Base-by-base conservation (phyloP, 768 basidiomycete genomes). In the Trametes gibbosa region DNA sequence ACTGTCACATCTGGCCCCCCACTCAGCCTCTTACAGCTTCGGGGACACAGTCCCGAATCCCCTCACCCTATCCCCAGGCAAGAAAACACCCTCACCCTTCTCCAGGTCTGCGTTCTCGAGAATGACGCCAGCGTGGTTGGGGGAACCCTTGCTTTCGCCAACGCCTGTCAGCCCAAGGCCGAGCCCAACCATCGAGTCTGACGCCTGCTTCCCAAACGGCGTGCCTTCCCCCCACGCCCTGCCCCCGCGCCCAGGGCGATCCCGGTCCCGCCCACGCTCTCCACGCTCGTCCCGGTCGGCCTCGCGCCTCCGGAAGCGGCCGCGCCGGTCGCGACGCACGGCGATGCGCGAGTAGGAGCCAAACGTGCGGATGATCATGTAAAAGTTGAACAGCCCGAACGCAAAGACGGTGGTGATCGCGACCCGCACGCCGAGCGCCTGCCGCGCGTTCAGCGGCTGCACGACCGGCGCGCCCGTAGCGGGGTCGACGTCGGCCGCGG, bases 311-410 rank as follows among this genome's bases (percentile, higher is more conserved):
- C 29, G 53, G 35, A 53, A 57, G 19, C 45, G 54, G 24, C 47
- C 62, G 50, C 52, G 42, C 35, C 42, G 35, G 32, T 63, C 58
- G 40, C 46, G 49, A 39, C 61, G 49, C 17, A 59, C 50, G 29
- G 49, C 19, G 58, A 63, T 65, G 23, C 53, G 62, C 56, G 54
- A 84, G 57, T 90, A 91, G 34, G 75, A 78, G 68, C 76, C 76
- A 67, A 91, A 73, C 0, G 88, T 87, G 57, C 73, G 74, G 34
- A 90, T 75, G 45, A 90, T 87, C 57, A 89, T 70, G 8, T 59
- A 65, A 48, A 89, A 80, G 58, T 89, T 86, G 12, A 89, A 57
- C 50, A 88, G 62, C 0, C 89, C 89, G 16, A 89, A 62, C 6
- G 72, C 65, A 32, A 89, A 79, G 14, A 86, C 70, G 1, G 66